These are phyloP conservation scores for Ustilago xerochloae DNA, from an alignment of 1,284 basidiomycete genomes.

Conservation along the genomic window DNA sequence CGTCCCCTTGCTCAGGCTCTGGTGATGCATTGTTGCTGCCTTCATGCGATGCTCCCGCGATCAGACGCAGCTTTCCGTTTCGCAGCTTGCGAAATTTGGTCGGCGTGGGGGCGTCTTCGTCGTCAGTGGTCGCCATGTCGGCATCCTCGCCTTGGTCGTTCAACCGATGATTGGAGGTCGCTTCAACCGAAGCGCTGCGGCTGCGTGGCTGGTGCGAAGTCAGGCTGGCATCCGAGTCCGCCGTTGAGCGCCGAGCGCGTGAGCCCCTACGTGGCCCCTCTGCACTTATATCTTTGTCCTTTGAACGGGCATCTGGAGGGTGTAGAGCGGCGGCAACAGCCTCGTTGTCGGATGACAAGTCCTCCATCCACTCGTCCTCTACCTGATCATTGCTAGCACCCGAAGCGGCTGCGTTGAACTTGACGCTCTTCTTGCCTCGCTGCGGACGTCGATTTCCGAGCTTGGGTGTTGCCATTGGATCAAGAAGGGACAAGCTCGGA, in stretches of 20 bases:
- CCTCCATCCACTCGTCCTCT: constrained; percentile 47
- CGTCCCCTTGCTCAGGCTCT: constrained; percentile 1
- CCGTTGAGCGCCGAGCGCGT: constrained; percentile 18
- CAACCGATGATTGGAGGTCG: neutral
- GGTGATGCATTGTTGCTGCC: neutral
- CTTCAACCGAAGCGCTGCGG: constrained; percentile 20
- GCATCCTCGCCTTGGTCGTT: constrained; percentile 8
- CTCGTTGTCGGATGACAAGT: constrained; percentile 23
- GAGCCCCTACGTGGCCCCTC: neutral
- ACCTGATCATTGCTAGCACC: constrained; percentile 2
- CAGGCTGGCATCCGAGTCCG: constrained; percentile 19
- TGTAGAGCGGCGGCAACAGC: constrained; percentile 12
- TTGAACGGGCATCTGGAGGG: neutral
- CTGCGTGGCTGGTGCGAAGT: constrained; percentile 19
- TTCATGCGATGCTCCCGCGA: constrained; percentile 7
- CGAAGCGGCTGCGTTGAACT: constrained; percentile 10
- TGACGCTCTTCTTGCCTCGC: constrained; percentile 26
- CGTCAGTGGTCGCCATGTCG: constrained; percentile 17
- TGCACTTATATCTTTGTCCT: neutral
- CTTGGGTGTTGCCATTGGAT: constrained; percentile 39
- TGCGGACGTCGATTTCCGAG: constrained; percentile 21
- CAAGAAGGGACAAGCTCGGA: constrained; percentile 5
- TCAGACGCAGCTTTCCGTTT: constrained; percentile 56
- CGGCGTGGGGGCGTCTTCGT: constrained; percentile 46
- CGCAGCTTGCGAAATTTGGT: constrained; percentile 59